phyloP scores from a whole-genome alignment of 208 protist species.

The Trypanosoma mega region DNA sequence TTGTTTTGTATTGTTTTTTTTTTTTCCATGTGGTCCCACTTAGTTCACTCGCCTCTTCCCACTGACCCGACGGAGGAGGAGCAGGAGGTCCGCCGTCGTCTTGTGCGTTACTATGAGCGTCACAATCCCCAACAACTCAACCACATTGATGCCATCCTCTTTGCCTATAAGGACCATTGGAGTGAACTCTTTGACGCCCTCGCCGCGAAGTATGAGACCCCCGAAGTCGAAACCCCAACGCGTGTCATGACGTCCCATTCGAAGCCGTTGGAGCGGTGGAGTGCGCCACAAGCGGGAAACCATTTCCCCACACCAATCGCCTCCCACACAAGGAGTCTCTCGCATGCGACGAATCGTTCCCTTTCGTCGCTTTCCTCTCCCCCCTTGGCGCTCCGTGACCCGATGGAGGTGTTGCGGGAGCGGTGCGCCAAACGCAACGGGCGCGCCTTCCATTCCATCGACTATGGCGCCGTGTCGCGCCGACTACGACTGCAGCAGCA shows the following conservation, averaged over 20 bases:
- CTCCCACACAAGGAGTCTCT: too few species aligned
- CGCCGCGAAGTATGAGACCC: slow-evolving; percentile 18
- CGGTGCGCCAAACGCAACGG: neutral
- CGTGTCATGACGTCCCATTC: too few species aligned
- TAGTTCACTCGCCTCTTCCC: too few species aligned
- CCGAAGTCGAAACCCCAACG: too few species aligned
- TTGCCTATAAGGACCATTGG: slow-evolving; percentile 16
- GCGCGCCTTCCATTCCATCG: neutral
- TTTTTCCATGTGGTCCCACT: too few species aligned
- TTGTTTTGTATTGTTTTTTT: too few species aligned
- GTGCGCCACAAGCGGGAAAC: too few species aligned
- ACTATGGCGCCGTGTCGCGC: neutral
- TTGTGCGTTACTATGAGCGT: slow-evolving; percentile 19
- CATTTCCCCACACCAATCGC: too few species aligned
- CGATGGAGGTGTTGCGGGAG: neutral
- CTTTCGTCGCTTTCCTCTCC: too few species aligned
- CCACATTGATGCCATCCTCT: slow-evolving; percentile 20
- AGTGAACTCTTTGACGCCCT: slow-evolving; percentile 17
- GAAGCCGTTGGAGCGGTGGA: too few species aligned
- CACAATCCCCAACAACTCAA: slow-evolving; percentile 14
- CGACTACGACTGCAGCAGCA: slow-evolving; percentile 8
- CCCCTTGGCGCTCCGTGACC: slow-evolving; percentile 6
- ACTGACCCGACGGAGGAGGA: slow-evolving; percentile 1
- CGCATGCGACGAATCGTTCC: too few species aligned
- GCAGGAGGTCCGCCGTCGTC: neutral